Percentiles rank a stretch among this genome's conserved stretches.
phyloP scores from a whole-genome alignment of 257 asterid species.

The Capsicum baccatum region DNA sequence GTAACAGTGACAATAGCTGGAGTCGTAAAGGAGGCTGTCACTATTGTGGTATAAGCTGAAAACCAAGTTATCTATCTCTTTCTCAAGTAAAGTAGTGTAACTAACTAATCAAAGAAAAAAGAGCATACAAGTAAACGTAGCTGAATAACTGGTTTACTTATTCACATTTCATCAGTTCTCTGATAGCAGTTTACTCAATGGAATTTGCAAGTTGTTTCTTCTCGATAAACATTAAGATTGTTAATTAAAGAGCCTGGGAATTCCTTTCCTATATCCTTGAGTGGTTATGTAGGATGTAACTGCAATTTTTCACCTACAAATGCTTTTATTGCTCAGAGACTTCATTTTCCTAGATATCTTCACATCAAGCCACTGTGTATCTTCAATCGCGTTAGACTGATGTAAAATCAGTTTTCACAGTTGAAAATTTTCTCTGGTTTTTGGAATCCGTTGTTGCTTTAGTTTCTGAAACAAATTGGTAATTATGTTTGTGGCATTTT shows the following conservation, averaged over 20 bases:
- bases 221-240: background rate
- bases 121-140: background rate
- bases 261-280: background rate
- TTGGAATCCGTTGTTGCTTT: background rate
- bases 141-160: background rate
- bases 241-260: background rate
- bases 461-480: conserved; percentile 25
- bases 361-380: background rate
- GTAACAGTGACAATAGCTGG: conserved; percentile 98
- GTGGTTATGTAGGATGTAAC: background rate
- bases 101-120: background rate
- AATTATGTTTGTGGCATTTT: conserved; percentile 4
- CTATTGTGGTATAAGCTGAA: conserved; percentile 70
- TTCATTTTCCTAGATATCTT: background rate
- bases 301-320: background rate
- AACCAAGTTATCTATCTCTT: conserved; percentile 15
- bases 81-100: background rate
- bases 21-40: conserved; percentile 98
- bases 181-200: background rate
- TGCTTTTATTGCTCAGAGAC: background rate
- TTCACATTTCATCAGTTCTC: conserved; percentile 13
- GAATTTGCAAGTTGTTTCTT: background rate
- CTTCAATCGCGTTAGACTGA: background rate
- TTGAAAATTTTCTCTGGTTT: background rate
- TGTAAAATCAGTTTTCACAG: background rate